Percentiles rank a stretch among this genome's conserved stretches.
These are phyloP conservation scores for Hypoxylon fragiforme DNA, from an alignment of 495 filamentous ascomycete genomes.

Conservation along the genomic window DNA sequence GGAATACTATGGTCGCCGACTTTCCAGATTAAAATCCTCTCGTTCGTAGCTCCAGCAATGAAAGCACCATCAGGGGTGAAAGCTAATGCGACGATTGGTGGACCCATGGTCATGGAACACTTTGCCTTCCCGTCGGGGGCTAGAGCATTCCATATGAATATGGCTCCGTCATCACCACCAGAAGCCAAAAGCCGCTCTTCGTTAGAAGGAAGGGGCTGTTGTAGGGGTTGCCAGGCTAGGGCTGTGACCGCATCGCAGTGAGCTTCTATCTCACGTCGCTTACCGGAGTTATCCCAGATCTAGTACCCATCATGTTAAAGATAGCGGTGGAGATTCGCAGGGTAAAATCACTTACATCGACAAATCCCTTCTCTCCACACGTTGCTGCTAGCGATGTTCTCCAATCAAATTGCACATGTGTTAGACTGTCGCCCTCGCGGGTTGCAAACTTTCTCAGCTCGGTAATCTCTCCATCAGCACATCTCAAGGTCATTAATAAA, in stretches of 20 bases:
- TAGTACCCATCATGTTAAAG: constrained; percentile 31
- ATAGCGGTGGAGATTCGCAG: background rate
- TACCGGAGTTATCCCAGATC: constrained; percentile 55
- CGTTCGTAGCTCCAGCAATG: constrained; percentile 67
- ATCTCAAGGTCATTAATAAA: constrained; percentile 47
- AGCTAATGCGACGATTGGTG: constrained; percentile 62
- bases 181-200: constrained; percentile 57
- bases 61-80: constrained; percentile 75
- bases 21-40: constrained; percentile 72
- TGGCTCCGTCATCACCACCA: constrained; percentile 62
- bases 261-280: constrained; percentile 50
- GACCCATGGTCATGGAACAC: constrained; percentile 60
- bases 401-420: constrained; percentile 54
- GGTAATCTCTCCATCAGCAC: constrained; percentile 43
- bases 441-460: constrained; percentile 45
- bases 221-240: constrained; percentile 56
- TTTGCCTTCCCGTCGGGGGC: constrained; percentile 57
- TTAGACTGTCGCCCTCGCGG: constrained; percentile 46
- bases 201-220: constrained; percentile 34
- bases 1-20: constrained; percentile 66
- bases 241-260: constrained; percentile 54
- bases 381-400: constrained; percentile 52
- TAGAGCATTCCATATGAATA: constrained; percentile 70
- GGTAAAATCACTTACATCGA: constrained; percentile 50
- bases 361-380: constrained; percentile 51